Conservation (phyloP, 163 green algal genomes). For the Chloromonas sp. region DNA sequence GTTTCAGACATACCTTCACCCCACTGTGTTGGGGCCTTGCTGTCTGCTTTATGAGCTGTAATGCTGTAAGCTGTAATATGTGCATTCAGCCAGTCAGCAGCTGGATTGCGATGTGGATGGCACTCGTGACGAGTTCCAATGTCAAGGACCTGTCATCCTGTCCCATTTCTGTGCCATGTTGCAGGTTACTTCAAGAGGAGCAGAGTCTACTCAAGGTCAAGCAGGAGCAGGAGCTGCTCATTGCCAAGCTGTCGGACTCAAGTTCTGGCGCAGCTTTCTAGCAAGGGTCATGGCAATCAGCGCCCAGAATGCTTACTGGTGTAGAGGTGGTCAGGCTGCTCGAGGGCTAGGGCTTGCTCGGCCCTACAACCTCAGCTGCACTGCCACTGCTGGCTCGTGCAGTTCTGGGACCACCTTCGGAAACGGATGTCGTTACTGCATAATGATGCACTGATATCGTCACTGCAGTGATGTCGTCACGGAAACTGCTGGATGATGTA, state of each 20-base stretch:
- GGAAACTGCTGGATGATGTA: too few relatives aligned
- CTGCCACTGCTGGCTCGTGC: neutral
- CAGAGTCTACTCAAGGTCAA: conserved; percentile 50
- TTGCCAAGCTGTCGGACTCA: conserved; percentile 49
- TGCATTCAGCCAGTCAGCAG: too few relatives aligned
- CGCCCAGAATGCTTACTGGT: neutral
- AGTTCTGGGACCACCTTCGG: neutral
- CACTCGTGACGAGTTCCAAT: too few relatives aligned
- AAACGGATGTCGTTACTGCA: neutral
- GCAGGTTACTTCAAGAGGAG: conserved; percentile 51
- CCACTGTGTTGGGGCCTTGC: neutral
- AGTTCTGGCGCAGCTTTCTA: conserved; percentile 36
- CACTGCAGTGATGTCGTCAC: too few relatives aligned
- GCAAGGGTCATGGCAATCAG: neutral
- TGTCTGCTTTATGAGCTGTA: neutral
- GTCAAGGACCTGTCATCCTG: too few relatives aligned
- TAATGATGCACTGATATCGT: too few relatives aligned
- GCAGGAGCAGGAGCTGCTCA: conserved; percentile 48
- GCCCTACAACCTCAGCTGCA: neutral
- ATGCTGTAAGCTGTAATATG: too few relatives aligned
- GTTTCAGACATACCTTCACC: neutral
- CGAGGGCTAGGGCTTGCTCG: too few relatives aligned
- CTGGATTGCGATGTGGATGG: too few relatives aligned
- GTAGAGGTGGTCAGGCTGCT: neutral
- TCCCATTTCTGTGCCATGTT: neutral